Base-by-base conservation (phyloP, 2,329 filamentous ascomycete species). In the Cladophialophora immunda region DNA sequence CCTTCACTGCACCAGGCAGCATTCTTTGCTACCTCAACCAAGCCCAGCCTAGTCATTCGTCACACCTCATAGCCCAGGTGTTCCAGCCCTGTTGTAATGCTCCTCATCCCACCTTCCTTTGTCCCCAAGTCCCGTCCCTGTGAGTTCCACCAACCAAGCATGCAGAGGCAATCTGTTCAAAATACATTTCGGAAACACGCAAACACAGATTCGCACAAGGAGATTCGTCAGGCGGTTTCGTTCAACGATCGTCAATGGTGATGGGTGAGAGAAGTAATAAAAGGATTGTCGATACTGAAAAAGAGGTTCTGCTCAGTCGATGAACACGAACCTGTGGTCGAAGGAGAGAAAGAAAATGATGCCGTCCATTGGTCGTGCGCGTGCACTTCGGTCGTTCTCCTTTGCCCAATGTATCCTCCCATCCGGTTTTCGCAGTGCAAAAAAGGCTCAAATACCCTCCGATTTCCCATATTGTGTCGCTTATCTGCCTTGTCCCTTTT, bases 221-320 rank as follows among this genome's bases (percentile, higher is more conserved):
- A 63, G 59, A 66, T 66, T 66, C 64, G 64, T 66, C 38, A 62
- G 58, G 22, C 22, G 30, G 56, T 9, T 61, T 61, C 63, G 63
- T 60, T 59, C 54, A 60, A 50, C 56, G 47, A 65, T 60, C 47
- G 62, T 65, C 32, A 38, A 54, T 54, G 47, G 25, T 38, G 54
- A 34, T 32, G 29, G 34, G 62, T 41, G 22, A 45, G 34, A 29
- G n/a, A 27, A 65, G 29, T 62, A 55, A 50, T 53, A 30, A 41
- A 41, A 54, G 25, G 55, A 54, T 22, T 32, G 53, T 32, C 29
- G 50, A 45, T 27, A 17, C 29, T 55, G 15, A 32, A 55, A 55
- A 32, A 27, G n/a, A 22, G 27, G 27, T 19, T 45, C 25, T 36
- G 63, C 56, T 60, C 47, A 55, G 36, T 57, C 63, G 36, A 65